phyloP scores from a whole-genome alignment of 225 moss, liverwort and hornwort genomes.

The Polytrichum commune region DNA sequence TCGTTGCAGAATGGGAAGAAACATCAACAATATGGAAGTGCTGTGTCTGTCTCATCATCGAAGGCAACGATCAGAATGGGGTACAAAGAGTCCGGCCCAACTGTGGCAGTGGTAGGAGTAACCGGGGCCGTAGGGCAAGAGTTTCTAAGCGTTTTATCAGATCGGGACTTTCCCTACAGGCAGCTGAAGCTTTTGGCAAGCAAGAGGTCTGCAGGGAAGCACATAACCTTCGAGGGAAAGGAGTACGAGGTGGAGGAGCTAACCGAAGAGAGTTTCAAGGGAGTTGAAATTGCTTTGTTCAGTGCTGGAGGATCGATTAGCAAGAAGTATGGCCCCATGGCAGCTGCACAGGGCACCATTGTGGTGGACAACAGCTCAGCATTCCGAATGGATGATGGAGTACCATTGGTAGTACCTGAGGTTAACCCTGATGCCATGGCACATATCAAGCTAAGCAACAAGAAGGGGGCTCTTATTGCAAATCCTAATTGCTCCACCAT shows the following conservation, averaged over 20 bases:
- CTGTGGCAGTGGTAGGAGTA: constrained; percentile 86
- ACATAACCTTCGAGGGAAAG: constrained; percentile 73
- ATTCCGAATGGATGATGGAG: constrained; percentile 82
- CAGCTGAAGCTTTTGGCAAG: constrained; percentile 88
- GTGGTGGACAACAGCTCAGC: constrained; percentile 98
- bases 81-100: constrained; percentile 77
- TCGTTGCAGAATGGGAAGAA: constrained; percentile 16
- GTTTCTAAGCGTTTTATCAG: constrained; percentile 83
- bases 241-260: constrained; percentile 85
- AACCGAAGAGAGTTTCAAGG: constrained; percentile 73
- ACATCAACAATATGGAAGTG: constrained; percentile 2
- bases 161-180: constrained; percentile 84
- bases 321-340: constrained; percentile 78
- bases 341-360: constrained; percentile 72
- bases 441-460: constrained; percentile 82
- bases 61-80: constrained; percentile 60
- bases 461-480: constrained; percentile 85
- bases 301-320: constrained; percentile 98
- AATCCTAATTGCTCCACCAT: constrained; percentile 99
- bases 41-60: constrained; percentile 7
- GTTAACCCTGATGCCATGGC: constrained; percentile 92
- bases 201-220: constrained; percentile 94
- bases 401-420: constrained; percentile 91
- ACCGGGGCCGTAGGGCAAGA: constrained; percentile 98
- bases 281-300: constrained; percentile 88